Percentiles rank a stretch among this genome's conserved stretches.
These are phyloP conservation scores for Mycena capillaripes DNA, from an alignment of 768 basidiomycete species.

Conservation along the genomic window DNA sequence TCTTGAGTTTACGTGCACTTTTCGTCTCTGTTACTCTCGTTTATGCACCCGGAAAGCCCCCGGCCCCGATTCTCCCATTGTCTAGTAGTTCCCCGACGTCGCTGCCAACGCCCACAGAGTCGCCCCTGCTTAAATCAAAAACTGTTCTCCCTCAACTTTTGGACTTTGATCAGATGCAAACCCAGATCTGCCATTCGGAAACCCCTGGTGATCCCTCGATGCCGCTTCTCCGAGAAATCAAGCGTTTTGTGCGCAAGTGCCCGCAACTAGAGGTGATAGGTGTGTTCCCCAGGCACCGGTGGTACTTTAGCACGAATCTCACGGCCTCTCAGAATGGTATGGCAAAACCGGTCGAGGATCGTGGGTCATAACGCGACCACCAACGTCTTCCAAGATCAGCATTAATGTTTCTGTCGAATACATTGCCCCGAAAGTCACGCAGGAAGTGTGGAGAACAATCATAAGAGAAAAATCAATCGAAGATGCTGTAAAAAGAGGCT, in stretches of 20 bases:
- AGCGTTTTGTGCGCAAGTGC: slow-evolving; percentile 53
- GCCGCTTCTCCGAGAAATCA: slow-evolving; percentile 53
- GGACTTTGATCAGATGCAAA: slow-evolving; percentile 45
- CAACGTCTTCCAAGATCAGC: slow-evolving; percentile 44
- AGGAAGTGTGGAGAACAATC: slow-evolving; percentile 41
- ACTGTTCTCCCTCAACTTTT: slow-evolving; percentile 44
- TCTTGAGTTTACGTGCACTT: slow-evolving; percentile 47
- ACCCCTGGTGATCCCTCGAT: slow-evolving; percentile 49
- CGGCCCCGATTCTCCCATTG: slow-evolving; percentile 38
- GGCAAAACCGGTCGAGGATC: slow-evolving; percentile 50
- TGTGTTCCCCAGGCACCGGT: slow-evolving; percentile 28
- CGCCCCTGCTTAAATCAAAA: slow-evolving; percentile 47
- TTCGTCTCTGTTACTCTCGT: slow-evolving; percentile 45
- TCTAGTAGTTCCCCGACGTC: slow-evolving; percentile 36
- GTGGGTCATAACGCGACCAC: slow-evolving; percentile 44
- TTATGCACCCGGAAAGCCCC: slow-evolving; percentile 49
- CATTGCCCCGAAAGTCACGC: slow-evolving; percentile 40
- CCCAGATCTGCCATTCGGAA: slow-evolving; percentile 37
- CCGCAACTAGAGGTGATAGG: slow-evolving; percentile 48
- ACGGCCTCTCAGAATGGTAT: slow-evolving; percentile 49
- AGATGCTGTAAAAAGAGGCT: slow-evolving; percentile 37
- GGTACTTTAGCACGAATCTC: not conserved
- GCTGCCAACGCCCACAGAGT: slow-evolving; percentile 48
- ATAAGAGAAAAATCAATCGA: slow-evolving; percentile 33
- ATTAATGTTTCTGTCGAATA: slow-evolving; percentile 51